These are phyloP conservation scores for Boletellus ananiceps DNA, from an alignment of 768 basidiomycete species.

Conservation along the genomic window DNA sequence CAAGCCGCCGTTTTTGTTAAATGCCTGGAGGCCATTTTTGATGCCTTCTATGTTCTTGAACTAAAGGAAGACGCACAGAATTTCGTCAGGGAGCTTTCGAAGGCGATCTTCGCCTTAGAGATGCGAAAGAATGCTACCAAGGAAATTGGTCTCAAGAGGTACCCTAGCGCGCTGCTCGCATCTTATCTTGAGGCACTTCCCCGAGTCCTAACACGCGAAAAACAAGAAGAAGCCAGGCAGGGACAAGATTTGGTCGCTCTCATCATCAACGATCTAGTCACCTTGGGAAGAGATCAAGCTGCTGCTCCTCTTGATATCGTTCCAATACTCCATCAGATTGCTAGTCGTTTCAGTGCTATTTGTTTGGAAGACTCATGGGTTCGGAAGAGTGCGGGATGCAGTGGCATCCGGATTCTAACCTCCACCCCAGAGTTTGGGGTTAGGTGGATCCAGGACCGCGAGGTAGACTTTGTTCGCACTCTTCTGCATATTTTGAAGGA, in stretches of 20 bases:
- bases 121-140: constrained; percentile 55
- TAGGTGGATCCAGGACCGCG: constrained; percentile 80
- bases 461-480: constrained; percentile 86
- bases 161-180: constrained; percentile 54
- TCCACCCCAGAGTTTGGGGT: constrained; percentile 63
- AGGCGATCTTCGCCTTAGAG: constrained; percentile 70
- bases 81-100: constrained; percentile 66
- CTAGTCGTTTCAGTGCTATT: constrained; percentile 75
- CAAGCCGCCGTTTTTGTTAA: constrained; percentile 68
- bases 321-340: constrained; percentile 73
- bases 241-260: constrained; percentile 56
- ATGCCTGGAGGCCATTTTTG: constrained; percentile 73
- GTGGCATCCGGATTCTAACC: constrained; percentile 79
- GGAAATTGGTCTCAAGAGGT: constrained; percentile 47
- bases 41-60: constrained; percentile 67
- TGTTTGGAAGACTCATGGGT: constrained; percentile 92
- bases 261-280: constrained; percentile 65
- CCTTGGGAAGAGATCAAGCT: constrained; percentile 44
- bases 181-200: constrained; percentile 81
- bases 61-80: constrained; percentile 63
- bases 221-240: constrained; percentile 52
- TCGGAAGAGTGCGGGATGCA: constrained; percentile 84
- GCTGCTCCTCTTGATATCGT: constrained; percentile 53
- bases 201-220: constrained; percentile 66
- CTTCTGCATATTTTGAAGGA: constrained; percentile 92